Percentiles rank a stretch among this genome's conserved stretches.
Conservation (phyloP, 257 asterid genomes). For the Avicennia marina region DNA sequence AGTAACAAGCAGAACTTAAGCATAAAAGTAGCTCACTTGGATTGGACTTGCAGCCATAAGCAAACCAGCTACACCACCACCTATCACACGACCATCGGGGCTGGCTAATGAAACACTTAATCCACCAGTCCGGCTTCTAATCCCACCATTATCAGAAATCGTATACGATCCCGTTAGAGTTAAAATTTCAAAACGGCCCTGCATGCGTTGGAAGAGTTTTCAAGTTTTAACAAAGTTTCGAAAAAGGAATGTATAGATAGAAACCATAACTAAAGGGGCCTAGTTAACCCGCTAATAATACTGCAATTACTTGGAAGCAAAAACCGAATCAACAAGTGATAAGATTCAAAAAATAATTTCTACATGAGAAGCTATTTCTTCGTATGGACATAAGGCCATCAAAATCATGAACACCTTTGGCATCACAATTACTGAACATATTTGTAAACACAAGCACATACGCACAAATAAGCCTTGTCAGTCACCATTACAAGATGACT, state of each 20-base stretch:
- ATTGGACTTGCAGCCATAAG: slow-evolving; percentile 87
- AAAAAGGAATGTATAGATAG: not conserved
- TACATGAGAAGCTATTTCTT: too few species aligned
- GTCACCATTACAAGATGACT: too few species aligned
- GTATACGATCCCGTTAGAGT: slow-evolving; percentile 76
- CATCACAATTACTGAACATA: too few species aligned
- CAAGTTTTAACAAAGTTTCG: not conserved
- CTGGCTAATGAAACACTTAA: slow-evolving; percentile 82
- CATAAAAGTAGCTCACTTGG: slow-evolving; percentile 43
- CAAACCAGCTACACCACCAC: slow-evolving; percentile 79
- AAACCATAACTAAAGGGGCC: not conserved
- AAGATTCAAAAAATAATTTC: too few species aligned
- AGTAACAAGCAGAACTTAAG: not conserved
- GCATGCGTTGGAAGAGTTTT: slow-evolving; percentile 23
- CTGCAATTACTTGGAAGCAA: too few species aligned
- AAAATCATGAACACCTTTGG: too few species aligned
- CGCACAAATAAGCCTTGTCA: too few species aligned
- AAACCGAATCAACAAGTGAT: too few species aligned
- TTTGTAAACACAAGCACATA: too few species aligned
- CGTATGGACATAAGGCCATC: too few species aligned
- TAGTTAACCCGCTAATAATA: too few species aligned
- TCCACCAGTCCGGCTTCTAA: slow-evolving; percentile 72
- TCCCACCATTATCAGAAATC: slow-evolving; percentile 62
- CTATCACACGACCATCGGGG: slow-evolving; percentile 87
- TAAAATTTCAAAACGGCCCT: slow-evolving; percentile 96